Percentiles rank a stretch among this genome's conserved stretches.
These are phyloP conservation scores for Aspergillus fischeri DNA, from an alignment of 2,329 filamentous ascomycete genomes.

Conservation along the genomic window DNA sequence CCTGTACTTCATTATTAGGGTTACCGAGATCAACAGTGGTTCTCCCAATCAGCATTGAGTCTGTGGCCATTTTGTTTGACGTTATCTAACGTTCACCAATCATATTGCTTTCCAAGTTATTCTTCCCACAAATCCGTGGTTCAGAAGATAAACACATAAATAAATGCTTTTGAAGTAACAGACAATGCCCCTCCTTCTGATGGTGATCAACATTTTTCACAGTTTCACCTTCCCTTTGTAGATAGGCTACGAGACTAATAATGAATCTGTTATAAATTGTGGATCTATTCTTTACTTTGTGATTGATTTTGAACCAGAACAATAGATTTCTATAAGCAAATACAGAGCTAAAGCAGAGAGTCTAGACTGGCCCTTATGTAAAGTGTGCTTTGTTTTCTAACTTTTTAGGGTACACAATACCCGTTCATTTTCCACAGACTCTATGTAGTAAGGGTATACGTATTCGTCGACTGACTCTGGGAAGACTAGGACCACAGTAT, in stretches of 20 bases:
- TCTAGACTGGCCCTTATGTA: neutral
- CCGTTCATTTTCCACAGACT: neutral
- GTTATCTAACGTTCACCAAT: neutral
- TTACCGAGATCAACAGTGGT: neutral
- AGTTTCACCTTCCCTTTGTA: neutral
- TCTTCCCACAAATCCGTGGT: neutral
- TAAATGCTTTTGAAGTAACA: neutral
- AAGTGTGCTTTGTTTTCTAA: neutral
- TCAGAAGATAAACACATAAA: neutral
- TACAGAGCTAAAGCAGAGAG: neutral
- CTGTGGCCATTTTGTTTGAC: too few species aligned
- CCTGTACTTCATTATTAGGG: neutral
- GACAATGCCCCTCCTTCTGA: neutral
- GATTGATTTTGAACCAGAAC: neutral
- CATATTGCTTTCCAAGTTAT: neutral
- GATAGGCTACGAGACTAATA: neutral
- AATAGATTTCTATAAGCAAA: neutral
- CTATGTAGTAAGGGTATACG: neutral
- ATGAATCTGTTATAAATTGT: neutral
- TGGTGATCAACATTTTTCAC: neutral
- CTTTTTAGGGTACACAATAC: neutral
- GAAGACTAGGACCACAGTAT: neutral
- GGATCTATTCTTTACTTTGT: neutral
- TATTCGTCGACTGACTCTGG: neutral
- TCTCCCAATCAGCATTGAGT: neutral